These are phyloP conservation scores for Umbelopsis sp. DNA, from an alignment of 371 early-diverging fungal genomes.

Conservation along the genomic window DNA sequence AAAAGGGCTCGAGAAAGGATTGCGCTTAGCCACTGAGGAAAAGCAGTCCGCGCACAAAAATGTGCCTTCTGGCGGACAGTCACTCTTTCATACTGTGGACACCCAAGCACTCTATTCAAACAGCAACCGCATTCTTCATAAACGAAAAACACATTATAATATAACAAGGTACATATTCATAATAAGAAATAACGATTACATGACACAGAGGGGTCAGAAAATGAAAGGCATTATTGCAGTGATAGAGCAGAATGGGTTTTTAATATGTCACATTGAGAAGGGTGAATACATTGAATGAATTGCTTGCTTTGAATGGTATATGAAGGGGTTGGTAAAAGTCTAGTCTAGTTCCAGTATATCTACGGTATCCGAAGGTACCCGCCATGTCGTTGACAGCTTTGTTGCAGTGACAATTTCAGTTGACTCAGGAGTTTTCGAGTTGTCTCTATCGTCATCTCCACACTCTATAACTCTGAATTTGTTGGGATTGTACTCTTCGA, in stretches of 20 bases:
- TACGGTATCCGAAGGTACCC: too few relatives aligned
- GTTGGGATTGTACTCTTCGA: neutral
- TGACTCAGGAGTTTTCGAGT: neutral
- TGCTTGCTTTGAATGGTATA: neutral
- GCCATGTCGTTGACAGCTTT: neutral
- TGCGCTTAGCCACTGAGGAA: neutral
- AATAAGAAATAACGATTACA: too few relatives aligned
- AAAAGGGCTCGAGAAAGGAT: conserved; percentile 5
- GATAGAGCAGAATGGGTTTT: neutral
- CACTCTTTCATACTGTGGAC: too few relatives aligned
- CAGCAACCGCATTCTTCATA: too few relatives aligned
- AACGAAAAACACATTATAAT: neutral
- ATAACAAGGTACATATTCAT: neutral
- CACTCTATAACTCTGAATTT: conserved; percentile 18
- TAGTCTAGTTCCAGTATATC: neutral
- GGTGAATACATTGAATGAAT: too few relatives aligned
- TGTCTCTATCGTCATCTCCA: neutral
- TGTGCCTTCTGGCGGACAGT: too few relatives aligned
- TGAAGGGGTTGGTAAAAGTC: neutral
- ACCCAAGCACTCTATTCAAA: too few relatives aligned
- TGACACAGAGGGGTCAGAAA: neutral
- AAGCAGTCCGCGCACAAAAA: neutral
- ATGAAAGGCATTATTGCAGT: neutral
- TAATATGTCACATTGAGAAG: too few relatives aligned
- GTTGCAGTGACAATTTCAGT: neutral